Conservation (phyloP, 768 basidiomycete species). For the Hortiboletus campestris region DNA sequence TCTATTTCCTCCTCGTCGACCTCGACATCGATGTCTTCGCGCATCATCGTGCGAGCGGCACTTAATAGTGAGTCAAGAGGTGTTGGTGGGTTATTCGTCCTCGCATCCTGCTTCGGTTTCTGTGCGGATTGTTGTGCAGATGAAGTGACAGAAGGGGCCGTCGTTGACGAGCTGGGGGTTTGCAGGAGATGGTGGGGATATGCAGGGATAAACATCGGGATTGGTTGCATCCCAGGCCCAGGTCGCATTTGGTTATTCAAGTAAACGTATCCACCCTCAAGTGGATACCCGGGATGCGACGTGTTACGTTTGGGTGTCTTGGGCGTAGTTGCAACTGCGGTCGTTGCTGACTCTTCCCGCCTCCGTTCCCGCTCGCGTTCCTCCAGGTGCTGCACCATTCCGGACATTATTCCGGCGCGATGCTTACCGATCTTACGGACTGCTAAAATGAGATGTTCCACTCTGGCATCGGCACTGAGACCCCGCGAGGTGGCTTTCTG, state of each 20-base stretch:
- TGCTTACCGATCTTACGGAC: slow-evolving; percentile 67
- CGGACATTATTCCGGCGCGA: slow-evolving; percentile 55
- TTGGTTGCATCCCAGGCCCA: slow-evolving; percentile 28
- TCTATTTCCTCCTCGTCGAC: slow-evolving; percentile 31
- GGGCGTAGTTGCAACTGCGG: slow-evolving; percentile 21
- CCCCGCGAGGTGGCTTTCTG: slow-evolving; percentile 31
- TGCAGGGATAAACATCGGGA: slow-evolving; percentile 31
- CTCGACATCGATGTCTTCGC: slow-evolving; percentile 31
- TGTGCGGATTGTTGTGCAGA: slow-evolving; percentile 18
- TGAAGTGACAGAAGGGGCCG: slow-evolving; percentile 25
- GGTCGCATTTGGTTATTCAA: slow-evolving; percentile 25
- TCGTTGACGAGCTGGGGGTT: slow-evolving; percentile 34
- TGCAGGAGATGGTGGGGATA: slow-evolving; percentile 30
- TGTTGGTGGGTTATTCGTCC: slow-evolving; percentile 36
- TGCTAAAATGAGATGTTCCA: slow-evolving; percentile 69
- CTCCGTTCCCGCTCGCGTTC: slow-evolving; percentile 32
- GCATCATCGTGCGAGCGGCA: slow-evolving; percentile 59
- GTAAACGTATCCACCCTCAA: slow-evolving; percentile 30
- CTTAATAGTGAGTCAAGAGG: slow-evolving; percentile 60
- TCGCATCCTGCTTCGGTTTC: slow-evolving; percentile 16
- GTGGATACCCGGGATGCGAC: slow-evolving; percentile 24
- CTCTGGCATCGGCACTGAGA: slow-evolving; percentile 59
- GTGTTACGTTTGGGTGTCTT: slow-evolving; percentile 32
- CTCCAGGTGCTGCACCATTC: slow-evolving; percentile 39
- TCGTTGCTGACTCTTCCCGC: slow-evolving; percentile 24